phyloP scores from a whole-genome alignment of 331 rosid species.

The Malus hybrid region DNA sequence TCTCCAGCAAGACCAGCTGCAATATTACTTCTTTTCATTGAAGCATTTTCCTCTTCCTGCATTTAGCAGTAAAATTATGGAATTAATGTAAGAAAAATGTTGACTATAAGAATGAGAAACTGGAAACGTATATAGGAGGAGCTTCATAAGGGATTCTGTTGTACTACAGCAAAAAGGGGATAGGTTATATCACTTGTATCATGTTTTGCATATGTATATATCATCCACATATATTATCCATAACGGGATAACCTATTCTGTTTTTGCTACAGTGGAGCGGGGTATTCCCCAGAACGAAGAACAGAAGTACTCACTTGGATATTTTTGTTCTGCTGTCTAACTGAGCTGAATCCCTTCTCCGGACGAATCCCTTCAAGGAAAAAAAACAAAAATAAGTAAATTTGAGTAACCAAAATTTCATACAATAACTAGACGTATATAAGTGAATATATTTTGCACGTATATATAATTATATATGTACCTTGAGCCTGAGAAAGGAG shows the following conservation, averaged over 20 bases:
- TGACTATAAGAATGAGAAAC: not conserved
- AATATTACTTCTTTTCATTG: conserved; percentile 9
- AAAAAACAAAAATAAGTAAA: not conserved
- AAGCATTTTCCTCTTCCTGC: conserved; percentile 28
- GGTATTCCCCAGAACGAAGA: not conserved
- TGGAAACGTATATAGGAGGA: not conserved
- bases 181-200: not conserved
- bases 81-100: not conserved
- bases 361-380: conserved; percentile 47
- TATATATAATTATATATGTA: not conserved
- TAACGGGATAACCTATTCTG: not conserved
- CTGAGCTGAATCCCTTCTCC: conserved; percentile 29
- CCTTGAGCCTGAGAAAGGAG: conserved; percentile 44
- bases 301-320: conserved; percentile 25
- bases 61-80: not conserved
- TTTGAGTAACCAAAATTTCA: not conserved
- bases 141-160: not conserved
- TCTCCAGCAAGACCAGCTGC: not conserved
- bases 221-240: not conserved
- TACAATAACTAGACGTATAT: not conserved
- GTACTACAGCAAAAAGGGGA: not conserved
- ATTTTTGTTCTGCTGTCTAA: conserved; percentile 29
- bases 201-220: too few species aligned
- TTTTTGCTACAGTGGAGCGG: not conserved
- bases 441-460: not conserved